Base-by-base conservation (phyloP, 805 yeast genomes). In the Schwanniomyces pseudopolymorphus region DNA sequence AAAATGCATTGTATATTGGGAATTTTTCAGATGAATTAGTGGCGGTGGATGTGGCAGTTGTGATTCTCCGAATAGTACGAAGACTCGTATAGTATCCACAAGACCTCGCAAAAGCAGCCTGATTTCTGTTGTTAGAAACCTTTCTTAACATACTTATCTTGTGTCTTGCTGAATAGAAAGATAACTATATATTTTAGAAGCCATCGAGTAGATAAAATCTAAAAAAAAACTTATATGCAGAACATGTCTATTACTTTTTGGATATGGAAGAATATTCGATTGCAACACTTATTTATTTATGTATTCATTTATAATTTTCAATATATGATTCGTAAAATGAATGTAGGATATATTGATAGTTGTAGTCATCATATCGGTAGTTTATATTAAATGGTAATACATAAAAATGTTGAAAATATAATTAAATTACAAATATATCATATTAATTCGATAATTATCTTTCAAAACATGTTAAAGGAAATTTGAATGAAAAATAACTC, bases 1-100 rank as follows among this genome's bases (percentile, higher is more conserved):
- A 38, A 28, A 52, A 46, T 5, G 47, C 28, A 36, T 42, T 49
- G 24, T 49, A 46, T 5, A 49, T 49, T 6, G 55, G 49, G 39
- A 49, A 47, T 27, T 43, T 42, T 10, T 44, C 50, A 26, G 48
- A 44, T 33, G 47, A 25, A 2, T 20, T n/a, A n/a, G 43, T 20
- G 17, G 36, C 37, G 24, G 31, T 39, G 16, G 39, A 42, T 25
- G 43, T 28, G 5, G 44, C 28, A 25, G 45, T 24, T 17, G 43
- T 41, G 19, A 42, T 24, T 16, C 33, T 22, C 26, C 38, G 40
- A 24, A 43, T 10, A 13, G 8, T 38, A 11, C 11, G 6, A 19
- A 14, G n/a, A 9, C 39, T 19, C 20, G 5, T 36, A 36, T 36
- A 31, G 11, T 31, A 20, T 20, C 39, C 16, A 36, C 39, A 20